Conservation (phyloP, 2,329 filamentous ascomycete genomes). For the Neobulgaria alba region DNA sequence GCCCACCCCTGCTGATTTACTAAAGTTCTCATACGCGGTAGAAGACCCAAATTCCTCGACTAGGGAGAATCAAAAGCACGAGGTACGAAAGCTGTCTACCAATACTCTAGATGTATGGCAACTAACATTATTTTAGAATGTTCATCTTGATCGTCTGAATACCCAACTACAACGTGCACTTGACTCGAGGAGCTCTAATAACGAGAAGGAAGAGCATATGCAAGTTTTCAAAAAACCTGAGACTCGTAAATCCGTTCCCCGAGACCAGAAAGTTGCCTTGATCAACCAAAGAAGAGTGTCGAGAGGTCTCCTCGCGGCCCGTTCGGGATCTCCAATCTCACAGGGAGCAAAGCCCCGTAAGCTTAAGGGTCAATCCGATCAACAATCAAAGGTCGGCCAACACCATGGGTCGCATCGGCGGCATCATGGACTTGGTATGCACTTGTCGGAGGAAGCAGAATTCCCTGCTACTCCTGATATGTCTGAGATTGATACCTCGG, state of each 20-base stretch:
- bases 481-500: constrained; percentile 40
- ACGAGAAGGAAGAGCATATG: too few relatives aligned
- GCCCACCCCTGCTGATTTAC: constrained; percentile 71
- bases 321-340: constrained; percentile 16
- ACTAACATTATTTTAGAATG: neutral
- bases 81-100: too few relatives aligned
- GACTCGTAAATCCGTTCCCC: too few relatives aligned
- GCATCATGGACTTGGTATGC: constrained; percentile 19
- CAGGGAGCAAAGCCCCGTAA: constrained; percentile 8
- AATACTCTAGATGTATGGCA: too few relatives aligned
- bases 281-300: constrained; percentile 10
- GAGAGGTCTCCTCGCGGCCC: constrained; percentile 8
- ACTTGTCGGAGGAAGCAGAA: constrained; percentile 18
- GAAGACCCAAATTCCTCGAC: too few relatives aligned
- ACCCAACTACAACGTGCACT: too few relatives aligned
- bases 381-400: constrained; percentile 3
- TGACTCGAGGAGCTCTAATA: too few relatives aligned
- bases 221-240: too few relatives aligned
- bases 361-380: too few relatives aligned
- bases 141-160: neutral
- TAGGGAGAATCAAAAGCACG: too few relatives aligned
- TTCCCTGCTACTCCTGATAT: constrained; percentile 51
- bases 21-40: constrained; percentile 67
- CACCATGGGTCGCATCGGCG: constrained; percentile 6
- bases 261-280: constrained; percentile 11